These are phyloP conservation scores for Leccinum cinnamomeum DNA, from an alignment of 1,284 basidiomycete species.

Conservation along the genomic window DNA sequence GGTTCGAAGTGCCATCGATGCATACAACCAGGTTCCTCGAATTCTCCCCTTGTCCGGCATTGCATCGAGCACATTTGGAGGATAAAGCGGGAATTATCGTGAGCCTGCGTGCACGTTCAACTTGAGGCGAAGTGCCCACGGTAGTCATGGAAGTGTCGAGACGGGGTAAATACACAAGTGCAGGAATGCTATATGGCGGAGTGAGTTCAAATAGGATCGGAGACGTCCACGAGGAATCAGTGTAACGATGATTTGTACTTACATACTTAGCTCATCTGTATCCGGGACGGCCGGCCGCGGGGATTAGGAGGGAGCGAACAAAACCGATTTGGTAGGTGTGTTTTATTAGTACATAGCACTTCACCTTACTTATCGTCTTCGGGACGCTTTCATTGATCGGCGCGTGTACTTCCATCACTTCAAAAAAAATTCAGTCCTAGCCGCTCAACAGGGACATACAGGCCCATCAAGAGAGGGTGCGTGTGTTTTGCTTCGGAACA, in stretches of 20 bases:
- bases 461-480: neutral
- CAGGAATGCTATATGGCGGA: neutral
- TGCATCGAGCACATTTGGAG: conserved; percentile 18
- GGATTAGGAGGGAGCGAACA: neutral
- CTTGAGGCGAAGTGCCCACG: neutral
- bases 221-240: neutral
- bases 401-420: neutral
- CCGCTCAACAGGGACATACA: neutral
- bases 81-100: conserved; percentile 2
- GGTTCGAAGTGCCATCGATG: conserved; percentile 14
- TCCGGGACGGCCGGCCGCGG: neutral
- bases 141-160: neutral
- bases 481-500: neutral
- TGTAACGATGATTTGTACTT: neutral
- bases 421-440: neutral
- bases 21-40: conserved; percentile 32
- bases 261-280: neutral
- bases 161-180: neutral
- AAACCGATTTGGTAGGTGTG: neutral
- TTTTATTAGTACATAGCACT: too few relatives aligned
- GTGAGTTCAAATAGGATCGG: neutral
- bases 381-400: neutral
- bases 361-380: neutral
- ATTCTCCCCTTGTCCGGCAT: conserved; percentile 4
- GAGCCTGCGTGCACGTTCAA: neutral